Evolutionary conservation across 2,329 filamentous ascomycete genomes (phyloP).

Genomic region (Aspergillus novofumigatus): DNA sequence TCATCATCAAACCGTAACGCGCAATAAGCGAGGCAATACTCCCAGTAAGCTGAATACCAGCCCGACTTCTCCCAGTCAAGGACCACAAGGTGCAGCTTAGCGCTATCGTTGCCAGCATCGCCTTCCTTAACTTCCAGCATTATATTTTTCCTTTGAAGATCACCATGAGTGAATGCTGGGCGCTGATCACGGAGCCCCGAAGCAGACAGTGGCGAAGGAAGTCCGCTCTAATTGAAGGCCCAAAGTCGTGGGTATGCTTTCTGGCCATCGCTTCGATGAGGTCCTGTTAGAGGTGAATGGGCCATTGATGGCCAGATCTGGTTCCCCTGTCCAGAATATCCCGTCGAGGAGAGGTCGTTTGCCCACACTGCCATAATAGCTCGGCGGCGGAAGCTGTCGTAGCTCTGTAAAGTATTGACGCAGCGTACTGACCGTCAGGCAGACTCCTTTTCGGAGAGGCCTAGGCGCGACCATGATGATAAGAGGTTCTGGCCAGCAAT

Average conservation of each 20-base stretch:
- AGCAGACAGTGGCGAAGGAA: slow-evolving; percentile 24
- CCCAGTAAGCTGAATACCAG: no score
- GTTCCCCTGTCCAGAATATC: slow-evolving; percentile 25
- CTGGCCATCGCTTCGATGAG: slow-evolving; percentile 24
- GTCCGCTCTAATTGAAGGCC: slow-evolving; percentile 16
- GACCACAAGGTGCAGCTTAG: no score
- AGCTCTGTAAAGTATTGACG: slow-evolving; percentile 18
- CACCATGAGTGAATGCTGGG: no score
- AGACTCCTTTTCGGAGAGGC: slow-evolving; percentile 17
- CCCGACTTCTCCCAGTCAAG: no score
- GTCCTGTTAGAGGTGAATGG: slow-evolving; percentile 25
- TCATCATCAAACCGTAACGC: no score
- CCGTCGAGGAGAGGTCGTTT: slow-evolving; percentile 18
- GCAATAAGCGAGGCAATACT: no score
- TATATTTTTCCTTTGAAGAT: no score
- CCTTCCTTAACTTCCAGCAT: no score
- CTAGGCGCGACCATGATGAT: slow-evolving; percentile 17
- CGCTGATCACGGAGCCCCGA: neutral
- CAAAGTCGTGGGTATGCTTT: slow-evolving; percentile 21
- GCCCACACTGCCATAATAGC: slow-evolving; percentile 25
- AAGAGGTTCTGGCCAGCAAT: slow-evolving; percentile 23
- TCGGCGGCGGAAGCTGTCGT: slow-evolving; percentile 21
- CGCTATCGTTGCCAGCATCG: no score
- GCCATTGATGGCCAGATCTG: slow-evolving; percentile 21
- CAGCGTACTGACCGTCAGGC: slow-evolving; percentile 18